phyloP scores from a whole-genome alignment of 1,284 basidiomycete species.

The Trichosporon sp. region DNA sequence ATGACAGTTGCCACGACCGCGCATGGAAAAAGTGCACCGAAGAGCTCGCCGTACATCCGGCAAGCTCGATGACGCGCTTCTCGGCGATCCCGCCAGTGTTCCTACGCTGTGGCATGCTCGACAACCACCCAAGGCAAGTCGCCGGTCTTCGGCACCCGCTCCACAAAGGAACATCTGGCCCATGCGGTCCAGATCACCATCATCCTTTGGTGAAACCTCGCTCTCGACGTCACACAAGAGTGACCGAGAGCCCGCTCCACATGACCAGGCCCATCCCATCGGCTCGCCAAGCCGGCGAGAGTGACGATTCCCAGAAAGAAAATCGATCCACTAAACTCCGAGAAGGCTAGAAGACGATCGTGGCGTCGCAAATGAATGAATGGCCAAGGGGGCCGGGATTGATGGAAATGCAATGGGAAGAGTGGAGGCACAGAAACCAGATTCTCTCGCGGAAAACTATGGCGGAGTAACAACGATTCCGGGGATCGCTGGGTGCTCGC shows the following conservation, averaged over 20 bases:
- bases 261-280: not conserved
- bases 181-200: not conserved
- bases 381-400: not conserved
- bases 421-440: not conserved
- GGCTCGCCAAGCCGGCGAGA: not conserved
- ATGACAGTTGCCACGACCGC: not conserved
- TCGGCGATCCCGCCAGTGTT: not conserved
- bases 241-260: not conserved
- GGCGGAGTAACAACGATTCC: not conserved
- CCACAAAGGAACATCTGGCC: constrained; percentile 6
- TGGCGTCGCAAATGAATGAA: not conserved
- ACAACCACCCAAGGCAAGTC: not conserved
- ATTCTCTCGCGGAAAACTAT: not conserved
- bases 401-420: not conserved
- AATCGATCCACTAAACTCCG: not conserved
- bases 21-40: too few relatives aligned
- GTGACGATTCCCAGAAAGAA: not conserved
- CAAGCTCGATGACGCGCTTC: constrained; percentile 1
- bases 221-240: not conserved
- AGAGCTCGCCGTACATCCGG: not conserved
- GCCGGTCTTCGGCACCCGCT: not conserved
- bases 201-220: not conserved
- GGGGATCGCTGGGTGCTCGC: not conserved
- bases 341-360: not conserved
- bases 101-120: not conserved